Conservation (phyloP, 176 grass and related monocot species). For the Avena insularis region DNA sequence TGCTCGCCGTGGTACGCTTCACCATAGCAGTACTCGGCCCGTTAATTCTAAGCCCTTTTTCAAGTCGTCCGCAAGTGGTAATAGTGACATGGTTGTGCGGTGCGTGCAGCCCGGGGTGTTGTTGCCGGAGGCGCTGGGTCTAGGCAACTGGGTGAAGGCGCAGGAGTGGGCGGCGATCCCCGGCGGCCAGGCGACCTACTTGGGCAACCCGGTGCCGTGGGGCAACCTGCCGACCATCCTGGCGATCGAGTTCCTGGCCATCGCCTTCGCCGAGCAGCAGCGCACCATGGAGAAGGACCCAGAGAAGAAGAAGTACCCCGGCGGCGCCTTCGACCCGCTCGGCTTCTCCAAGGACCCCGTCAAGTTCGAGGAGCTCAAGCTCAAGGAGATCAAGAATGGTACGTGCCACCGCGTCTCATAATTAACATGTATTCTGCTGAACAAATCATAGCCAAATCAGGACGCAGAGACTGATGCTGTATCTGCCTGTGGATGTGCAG, state of each 20-base stretch:
- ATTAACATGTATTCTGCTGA: too few species aligned
- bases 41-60: too few species aligned
- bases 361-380: conserved; percentile 93
- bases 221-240: conserved; percentile 91
- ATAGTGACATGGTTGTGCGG: too few species aligned
- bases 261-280: conserved; percentile 98
- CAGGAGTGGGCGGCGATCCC: conserved; percentile 96
- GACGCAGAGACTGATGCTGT: background rate
- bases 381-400: conserved; percentile 99
- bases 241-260: conserved; percentile 89
- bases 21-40: too few species aligned
- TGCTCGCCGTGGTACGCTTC: conserved; percentile 41
- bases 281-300: conserved; percentile 99
- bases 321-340: conserved; percentile 95
- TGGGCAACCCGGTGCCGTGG: conserved; percentile 93
- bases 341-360: conserved; percentile 99
- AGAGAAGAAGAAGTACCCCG: conserved; percentile 99
- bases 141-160: conserved; percentile 99
- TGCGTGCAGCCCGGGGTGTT: conserved; percentile 53
- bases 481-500: conserved; percentile 30
- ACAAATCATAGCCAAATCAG: too few species aligned
- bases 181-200: conserved; percentile 88
- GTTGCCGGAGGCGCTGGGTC: conserved; percentile 79
- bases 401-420: too few species aligned
- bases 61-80: too few species aligned